Percentiles rank a stretch among this genome's conserved stretches.
Evolutionary conservation across 768 basidiomycete genomes (phyloP).

Genomic region (Coprinopsis sp.): DNA sequence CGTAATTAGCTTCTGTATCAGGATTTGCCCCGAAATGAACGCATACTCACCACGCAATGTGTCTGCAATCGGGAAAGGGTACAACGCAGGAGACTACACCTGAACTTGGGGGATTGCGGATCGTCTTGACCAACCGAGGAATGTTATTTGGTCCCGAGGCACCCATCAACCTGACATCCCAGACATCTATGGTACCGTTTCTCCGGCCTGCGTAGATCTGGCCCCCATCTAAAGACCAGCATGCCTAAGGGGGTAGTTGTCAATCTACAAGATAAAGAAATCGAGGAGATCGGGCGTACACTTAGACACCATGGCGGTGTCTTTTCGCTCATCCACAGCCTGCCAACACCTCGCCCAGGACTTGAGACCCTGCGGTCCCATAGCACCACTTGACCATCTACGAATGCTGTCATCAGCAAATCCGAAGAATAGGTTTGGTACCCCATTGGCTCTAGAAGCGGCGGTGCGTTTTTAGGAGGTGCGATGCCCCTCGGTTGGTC

Average conservation of each 20-base stretch:
- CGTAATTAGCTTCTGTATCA: background rate
- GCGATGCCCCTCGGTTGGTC: conserved; percentile 25
- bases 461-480: conserved; percentile 72
- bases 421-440: conserved; percentile 74
- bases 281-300: conserved; percentile 42
- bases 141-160: conserved; percentile 53
- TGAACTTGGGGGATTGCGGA: conserved; percentile 83
- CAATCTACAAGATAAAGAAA: background rate
- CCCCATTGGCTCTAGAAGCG: conserved; percentile 56
- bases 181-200: conserved; percentile 87
- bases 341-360: conserved; percentile 67
- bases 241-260: conserved; percentile 53
- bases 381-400: conserved; percentile 88
- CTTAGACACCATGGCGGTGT: conserved; percentile 96
- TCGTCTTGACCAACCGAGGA: conserved; percentile 75
- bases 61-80: conserved; percentile 87
- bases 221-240: conserved; percentile 86
- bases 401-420: conserved; percentile 79
- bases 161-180: conserved; percentile 87
- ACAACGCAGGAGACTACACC: conserved; percentile 90
- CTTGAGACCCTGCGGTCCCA: conserved; percentile 81
- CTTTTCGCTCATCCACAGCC: conserved; percentile 86
- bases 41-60: conserved; percentile 78
- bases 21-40: background rate
- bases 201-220: conserved; percentile 90